Evolutionary conservation across 192 early-diverging fungal genomes (phyloP), one percentile per base, ranked within the genome.

Genomic region (Entomortierella parvispora): DNA sequence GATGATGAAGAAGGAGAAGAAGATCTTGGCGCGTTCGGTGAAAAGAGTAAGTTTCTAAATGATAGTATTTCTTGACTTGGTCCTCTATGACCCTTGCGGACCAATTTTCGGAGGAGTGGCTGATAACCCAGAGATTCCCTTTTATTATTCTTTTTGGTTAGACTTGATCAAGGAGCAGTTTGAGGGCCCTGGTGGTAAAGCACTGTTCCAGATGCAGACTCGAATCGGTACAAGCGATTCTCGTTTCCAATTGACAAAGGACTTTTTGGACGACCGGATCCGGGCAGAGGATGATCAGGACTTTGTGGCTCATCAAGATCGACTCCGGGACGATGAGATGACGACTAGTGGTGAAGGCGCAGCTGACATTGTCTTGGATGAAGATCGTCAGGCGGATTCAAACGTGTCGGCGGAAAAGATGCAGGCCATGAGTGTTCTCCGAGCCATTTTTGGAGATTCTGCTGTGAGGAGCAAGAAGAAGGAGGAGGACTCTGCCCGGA

Each of bases 121-220:
- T 47, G 2, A 18, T 2, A 15, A 31, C 5, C 67, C 51, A 32
- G 52, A 12, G 17, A 1, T 25, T 11, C n/a, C 18, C 46, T 37
- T 42, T 20, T 50, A 58, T 57, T 34, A 47, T 33, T 43, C 37
- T 46, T 48, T 20, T 23, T 26, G 9, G 1, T 2, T 62, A 74
- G 83, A 44, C 8, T 62, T 86, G 14, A 86, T 86, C 54, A 84
- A 86, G 54, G 81, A 83, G 12, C 81, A 82, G n/a, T 72, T 86
- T 43, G 85, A 86, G 51, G 85, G 85, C 18, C 83, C 81, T 26
- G 78, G 68, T 18, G 85, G 85, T 28, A 76, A 77, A 32, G 71
- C 83, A 3, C 57, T 83, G 34, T 69, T 86, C 23, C 68, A 82
- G 53, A 68, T 86, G 49, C 85, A 86, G 51, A 84, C 71, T 11